These are phyloP conservation scores for Rhamnella rubrinervis DNA, from an alignment of 331 rosid genomes.

Conservation along the genomic window DNA sequence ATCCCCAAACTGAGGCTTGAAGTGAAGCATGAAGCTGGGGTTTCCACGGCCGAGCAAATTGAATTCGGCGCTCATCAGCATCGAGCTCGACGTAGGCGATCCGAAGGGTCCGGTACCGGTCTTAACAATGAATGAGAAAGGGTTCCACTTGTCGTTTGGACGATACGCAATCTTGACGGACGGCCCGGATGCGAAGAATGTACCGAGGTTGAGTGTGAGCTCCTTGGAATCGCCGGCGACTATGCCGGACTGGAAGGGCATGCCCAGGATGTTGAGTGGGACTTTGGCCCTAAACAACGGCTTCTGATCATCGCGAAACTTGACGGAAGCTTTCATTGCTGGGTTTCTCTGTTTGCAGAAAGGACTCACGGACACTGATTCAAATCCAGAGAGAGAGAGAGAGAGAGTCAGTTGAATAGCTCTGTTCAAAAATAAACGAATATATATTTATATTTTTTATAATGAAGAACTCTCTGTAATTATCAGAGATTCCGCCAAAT, in stretches of 20 bases:
- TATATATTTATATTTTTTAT: background rate
- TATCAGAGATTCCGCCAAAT: constrained; percentile 30
- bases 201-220: constrained; percentile 66
- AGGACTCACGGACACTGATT: constrained; percentile 17
- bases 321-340: constrained; percentile 83
- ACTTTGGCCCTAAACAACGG: constrained; percentile 75
- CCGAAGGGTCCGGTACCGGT: constrained; percentile 72
- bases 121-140: constrained; percentile 68
- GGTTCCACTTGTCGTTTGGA: constrained; percentile 73
- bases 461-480: background rate
- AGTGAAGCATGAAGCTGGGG: constrained; percentile 82
- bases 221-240: constrained; percentile 84
- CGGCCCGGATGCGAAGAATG: constrained; percentile 79
- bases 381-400: background rate
- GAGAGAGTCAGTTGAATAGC: background rate
- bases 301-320: constrained; percentile 78
- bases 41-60: constrained; percentile 39
- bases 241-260: constrained; percentile 83
- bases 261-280: constrained; percentile 67
- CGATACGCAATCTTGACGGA: constrained; percentile 57
- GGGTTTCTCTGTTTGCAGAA: constrained; percentile 2
- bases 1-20: constrained; percentile 81
- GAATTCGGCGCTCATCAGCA: constrained; percentile 83
- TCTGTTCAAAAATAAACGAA: background rate
- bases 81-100: constrained; percentile 62